Evolutionary conservation across 2,329 filamentous ascomycete genomes (phyloP).

Genomic region (Daldinia eschscholtzii): DNA sequence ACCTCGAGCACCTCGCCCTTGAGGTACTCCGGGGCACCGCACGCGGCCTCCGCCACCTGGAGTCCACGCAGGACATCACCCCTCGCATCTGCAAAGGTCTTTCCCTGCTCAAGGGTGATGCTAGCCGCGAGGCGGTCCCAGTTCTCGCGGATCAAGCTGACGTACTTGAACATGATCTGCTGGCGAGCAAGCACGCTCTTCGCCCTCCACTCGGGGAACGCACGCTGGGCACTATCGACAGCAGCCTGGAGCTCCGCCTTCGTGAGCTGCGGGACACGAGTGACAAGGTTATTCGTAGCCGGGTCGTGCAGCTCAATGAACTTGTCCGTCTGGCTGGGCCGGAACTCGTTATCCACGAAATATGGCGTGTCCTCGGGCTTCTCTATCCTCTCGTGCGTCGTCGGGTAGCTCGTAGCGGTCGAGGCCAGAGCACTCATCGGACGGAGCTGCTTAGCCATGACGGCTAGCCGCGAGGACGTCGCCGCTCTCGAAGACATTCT

Average conservation of each 20-base stretch:
- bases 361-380: conserved; percentile 79
- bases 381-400: conserved; percentile 77
- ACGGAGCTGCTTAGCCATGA: conserved; percentile 67
- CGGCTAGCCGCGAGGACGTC: conserved; percentile 67
- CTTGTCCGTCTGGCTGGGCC: conserved; percentile 73
- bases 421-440: conserved; percentile 66
- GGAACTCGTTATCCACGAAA: conserved; percentile 85
- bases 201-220: conserved; percentile 79
- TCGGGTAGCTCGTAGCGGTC: conserved; percentile 73
- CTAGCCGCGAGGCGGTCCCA: conserved; percentile 87
- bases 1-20: conserved; percentile 88
- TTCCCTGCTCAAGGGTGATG: conserved; percentile 89
- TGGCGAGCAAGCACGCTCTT: conserved; percentile 81
- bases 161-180: conserved; percentile 90
- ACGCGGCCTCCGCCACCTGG: conserved; percentile 87
- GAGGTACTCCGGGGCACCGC: conserved; percentile 83
- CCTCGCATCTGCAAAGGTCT: conserved; percentile 85
- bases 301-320: conserved; percentile 87
- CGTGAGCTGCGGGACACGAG: conserved; percentile 84
- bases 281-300: conserved; percentile 87
- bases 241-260: conserved; percentile 80
- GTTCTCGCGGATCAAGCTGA: conserved; percentile 82
- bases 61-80: conserved; percentile 85
- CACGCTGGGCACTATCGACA: conserved; percentile 80
- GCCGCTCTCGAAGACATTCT: conserved; percentile 56